phyloP scores from a whole-genome alignment of 495 filamentous ascomycete species.

The Penicillium antarcticum region DNA sequence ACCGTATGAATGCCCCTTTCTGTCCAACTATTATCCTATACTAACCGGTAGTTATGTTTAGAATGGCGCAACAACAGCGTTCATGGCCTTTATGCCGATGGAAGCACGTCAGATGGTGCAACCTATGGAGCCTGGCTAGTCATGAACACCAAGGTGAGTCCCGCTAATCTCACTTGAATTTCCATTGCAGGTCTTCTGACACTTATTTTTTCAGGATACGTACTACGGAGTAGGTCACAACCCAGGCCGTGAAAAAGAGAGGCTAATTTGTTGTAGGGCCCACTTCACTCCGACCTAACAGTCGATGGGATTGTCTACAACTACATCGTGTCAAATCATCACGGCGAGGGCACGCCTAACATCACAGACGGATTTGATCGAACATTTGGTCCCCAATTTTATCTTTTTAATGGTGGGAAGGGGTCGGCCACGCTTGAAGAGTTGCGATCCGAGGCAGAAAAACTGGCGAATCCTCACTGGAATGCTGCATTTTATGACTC shows the following conservation, averaged over 20 bases:
- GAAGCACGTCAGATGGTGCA: conserved; percentile 43
- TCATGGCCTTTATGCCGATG: conserved; percentile 53
- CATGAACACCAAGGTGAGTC: conserved; percentile 48
- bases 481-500: conserved; percentile 54
- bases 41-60: not conserved
- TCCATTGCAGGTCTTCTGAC: not conserved
- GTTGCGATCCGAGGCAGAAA: conserved; percentile 45
- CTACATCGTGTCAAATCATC: conserved; percentile 51
- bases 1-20: conserved; percentile 14
- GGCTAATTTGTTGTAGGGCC: conserved; percentile 32
- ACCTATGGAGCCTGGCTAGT: conserved; percentile 57
- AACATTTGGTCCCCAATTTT: conserved; percentile 56
- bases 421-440: conserved; percentile 34
- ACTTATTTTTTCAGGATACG: conserved; percentile 34
- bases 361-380: conserved; percentile 58
- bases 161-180: too few species aligned
- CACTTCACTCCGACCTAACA: conserved; percentile 52
- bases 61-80: conserved; percentile 51
- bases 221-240: conserved; percentile 45
- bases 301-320: conserved; percentile 59
- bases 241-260: not conserved
- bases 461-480: conserved; percentile 46
- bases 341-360: conserved; percentile 54
- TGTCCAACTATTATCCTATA: not conserved
- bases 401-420: conserved; percentile 52